phyloP scores from a whole-genome alignment of 1,284 basidiomycete genomes.

The Neolentinus lepideus region DNA sequence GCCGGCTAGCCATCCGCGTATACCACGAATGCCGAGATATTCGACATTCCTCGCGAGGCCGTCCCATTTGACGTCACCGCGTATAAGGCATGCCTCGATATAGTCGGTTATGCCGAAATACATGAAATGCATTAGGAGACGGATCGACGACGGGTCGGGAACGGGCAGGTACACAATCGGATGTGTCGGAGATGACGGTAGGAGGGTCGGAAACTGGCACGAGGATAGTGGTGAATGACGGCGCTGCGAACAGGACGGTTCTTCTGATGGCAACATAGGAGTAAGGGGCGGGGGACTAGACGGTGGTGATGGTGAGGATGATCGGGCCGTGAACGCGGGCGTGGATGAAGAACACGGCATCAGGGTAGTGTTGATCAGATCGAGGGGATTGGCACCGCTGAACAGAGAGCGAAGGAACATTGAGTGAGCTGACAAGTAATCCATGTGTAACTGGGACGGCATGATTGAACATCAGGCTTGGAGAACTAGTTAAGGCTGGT shows the following conservation, averaged over 20 bases:
- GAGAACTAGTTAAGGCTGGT: not conserved
- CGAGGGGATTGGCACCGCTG: constrained; percentile 53
- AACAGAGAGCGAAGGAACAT: constrained; percentile 60
- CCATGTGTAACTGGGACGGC: constrained; percentile 53
- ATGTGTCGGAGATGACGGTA: constrained; percentile 53
- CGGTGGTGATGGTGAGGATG: constrained; percentile 1
- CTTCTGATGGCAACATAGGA: constrained; percentile 10
- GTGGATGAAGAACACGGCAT: constrained; percentile 9
- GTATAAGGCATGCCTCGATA: constrained; percentile 53
- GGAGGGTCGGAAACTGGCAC: constrained; percentile 50
- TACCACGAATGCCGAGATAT: constrained; percentile 53
- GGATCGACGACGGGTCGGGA: constrained; percentile 67
- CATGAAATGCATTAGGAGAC: constrained; percentile 69
- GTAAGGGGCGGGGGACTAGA: constrained; percentile 17
- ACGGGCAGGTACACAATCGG: constrained; percentile 70
- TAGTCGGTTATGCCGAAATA: constrained; percentile 60
- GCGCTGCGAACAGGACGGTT: constrained; percentile 8
- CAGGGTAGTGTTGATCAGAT: constrained; percentile 36
- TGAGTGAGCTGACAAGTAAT: constrained; percentile 69
- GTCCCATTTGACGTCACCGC: constrained; percentile 63
- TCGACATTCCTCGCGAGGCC: constrained; percentile 77
- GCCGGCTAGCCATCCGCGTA: not conserved
- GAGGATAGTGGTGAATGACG: constrained; percentile 26
- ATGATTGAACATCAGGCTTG: constrained; percentile 8
- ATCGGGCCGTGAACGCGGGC: not conserved